A percentile compares a stretch with the other conserved stretches of the same genome.
Evolutionary conservation across 129 eudicot species (phyloP).

Genomic region (Artemisia tridentata): DNA sequence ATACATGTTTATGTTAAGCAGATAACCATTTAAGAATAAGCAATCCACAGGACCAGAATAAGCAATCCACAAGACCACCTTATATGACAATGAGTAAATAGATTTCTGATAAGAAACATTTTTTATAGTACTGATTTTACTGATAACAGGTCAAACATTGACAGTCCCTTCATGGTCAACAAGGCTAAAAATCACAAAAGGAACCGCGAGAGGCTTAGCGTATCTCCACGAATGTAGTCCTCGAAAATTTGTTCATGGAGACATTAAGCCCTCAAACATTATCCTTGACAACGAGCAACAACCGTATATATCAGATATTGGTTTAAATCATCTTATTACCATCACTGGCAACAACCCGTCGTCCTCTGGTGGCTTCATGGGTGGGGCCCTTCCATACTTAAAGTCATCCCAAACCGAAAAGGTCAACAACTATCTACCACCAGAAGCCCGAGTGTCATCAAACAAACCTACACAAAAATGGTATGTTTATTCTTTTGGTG

Average conservation of each 20-base stretch:
- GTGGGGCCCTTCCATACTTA: conserved; percentile 80
- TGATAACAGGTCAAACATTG: conserved; percentile 49
- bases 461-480: conserved; percentile 81
- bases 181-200: conserved; percentile 76
- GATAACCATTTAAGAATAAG: not conserved
- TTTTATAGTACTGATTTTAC: not conserved
- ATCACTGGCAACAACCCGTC: conserved; percentile 90
- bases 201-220: conserved; percentile 85
- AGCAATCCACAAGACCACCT: too few species aligned
- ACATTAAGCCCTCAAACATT: conserved; percentile 88
- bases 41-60: too few species aligned
- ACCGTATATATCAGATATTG: conserved; percentile 84
- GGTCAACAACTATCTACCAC: conserved; percentile 73
- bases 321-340: conserved; percentile 69
- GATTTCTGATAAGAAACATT: too few species aligned
- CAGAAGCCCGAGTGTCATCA: conserved; percentile 63
- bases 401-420: conserved; percentile 58
- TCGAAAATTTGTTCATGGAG: conserved; percentile 93
- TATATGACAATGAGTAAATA: too few species aligned
- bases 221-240: conserved; percentile 99
- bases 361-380: conserved; percentile 86
- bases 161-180: conserved; percentile 64
- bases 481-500: conserved; percentile 96
- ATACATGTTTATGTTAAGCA: too few species aligned
- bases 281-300: conserved; percentile 77